Evolutionary conservation across 805 yeast species (phyloP), one percentile per base, ranked within the genome.

Genomic region (Starmerella etchellsii): DNA sequence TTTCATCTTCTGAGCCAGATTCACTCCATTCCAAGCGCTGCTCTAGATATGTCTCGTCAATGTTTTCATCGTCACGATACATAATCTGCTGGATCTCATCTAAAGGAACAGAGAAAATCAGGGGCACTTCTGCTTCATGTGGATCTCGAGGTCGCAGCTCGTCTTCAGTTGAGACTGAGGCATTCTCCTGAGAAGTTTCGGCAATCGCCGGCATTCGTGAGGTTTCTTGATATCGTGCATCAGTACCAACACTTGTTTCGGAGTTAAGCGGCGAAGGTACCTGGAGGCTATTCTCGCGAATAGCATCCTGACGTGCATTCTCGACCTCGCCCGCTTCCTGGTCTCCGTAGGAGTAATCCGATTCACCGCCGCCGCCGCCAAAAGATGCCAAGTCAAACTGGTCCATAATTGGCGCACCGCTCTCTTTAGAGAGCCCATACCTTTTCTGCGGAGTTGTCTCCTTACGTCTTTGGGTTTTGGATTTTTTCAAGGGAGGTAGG

Each of bases 11-110:
- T 9, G 39, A 31, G 28, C 45, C 51, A 20, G 37, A 32, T 31
- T 47, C 50, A 19, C 37, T 39, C 34, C 34, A 34, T 35, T 47
- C 51, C 16, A 42, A 44, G 22, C 37, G 42, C 38, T 47, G 46
- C 15, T 39, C 16, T 6, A 42, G 26, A 19, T 24, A 41, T 18
- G 19, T 30, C 7, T 29, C 40, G 16, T 33, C 40, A n/a, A 40
- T 24, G 30, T 40, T 44, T 3, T 31, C 26, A 14, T 31, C 39
- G 15, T 22, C 44, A 10, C 27, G 33, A 37, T 19, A 7, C 21
- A 15, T 7, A 9, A 10, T n/a, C 14, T 10, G 6, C 20, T 16
- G 22, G 21, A 30, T 21, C 35, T 42, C 40, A 7, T 20, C 14
- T 9, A 46, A 31, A 18, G 46, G 47, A 13, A 48, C 47, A 3